Conservation (phyloP, 2,329 filamentous ascomycete genomes). For the Hawksworthiomyces lignivorus region DNA sequence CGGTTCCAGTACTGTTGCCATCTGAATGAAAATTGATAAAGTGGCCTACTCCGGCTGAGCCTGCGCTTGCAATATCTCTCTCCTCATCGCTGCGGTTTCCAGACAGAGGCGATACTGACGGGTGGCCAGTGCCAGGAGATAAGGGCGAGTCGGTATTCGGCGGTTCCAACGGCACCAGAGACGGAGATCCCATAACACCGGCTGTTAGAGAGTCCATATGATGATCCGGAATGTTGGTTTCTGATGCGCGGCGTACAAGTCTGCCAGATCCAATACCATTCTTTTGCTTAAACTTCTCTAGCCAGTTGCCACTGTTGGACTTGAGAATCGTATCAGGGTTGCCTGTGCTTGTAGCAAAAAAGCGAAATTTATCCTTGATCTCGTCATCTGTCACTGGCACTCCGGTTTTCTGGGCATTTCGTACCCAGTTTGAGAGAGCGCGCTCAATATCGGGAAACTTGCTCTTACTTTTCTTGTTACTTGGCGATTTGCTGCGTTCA, state of each 20-base stretch:
- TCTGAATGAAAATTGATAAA: background rate
- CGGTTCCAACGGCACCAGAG: conserved; percentile 32
- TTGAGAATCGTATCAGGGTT: conserved; percentile 64
- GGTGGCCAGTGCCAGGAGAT: conserved; percentile 55
- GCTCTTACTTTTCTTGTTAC: conserved; percentile 70
- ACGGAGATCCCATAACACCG: conserved; percentile 41
- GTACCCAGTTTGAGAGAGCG: conserved; percentile 79
- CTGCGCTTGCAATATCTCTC: conserved; percentile 37
- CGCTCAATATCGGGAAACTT: conserved; percentile 88
- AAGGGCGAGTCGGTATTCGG: conserved; percentile 62
- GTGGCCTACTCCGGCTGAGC: background rate
- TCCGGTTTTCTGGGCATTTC: conserved; percentile 71
- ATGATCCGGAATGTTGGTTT: conserved; percentile 64
- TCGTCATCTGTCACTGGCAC: conserved; percentile 67
- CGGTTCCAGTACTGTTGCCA: background rate
- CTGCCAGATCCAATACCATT: conserved; percentile 48
- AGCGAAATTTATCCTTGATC: conserved; percentile 74
- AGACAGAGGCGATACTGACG: conserved; percentile 63
- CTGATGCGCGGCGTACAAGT: conserved; percentile 50
- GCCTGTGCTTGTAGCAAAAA: conserved; percentile 67
- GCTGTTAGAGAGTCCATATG: conserved; percentile 34
- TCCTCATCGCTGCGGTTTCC: conserved; percentile 64
- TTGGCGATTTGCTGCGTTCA: conserved; percentile 67
- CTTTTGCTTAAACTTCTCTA: conserved; percentile 94
- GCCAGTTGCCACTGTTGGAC: conserved; percentile 67